phyloP scores from a whole-genome alignment of 805 yeast genomes.

The Barnettozyma sp. region DNA sequence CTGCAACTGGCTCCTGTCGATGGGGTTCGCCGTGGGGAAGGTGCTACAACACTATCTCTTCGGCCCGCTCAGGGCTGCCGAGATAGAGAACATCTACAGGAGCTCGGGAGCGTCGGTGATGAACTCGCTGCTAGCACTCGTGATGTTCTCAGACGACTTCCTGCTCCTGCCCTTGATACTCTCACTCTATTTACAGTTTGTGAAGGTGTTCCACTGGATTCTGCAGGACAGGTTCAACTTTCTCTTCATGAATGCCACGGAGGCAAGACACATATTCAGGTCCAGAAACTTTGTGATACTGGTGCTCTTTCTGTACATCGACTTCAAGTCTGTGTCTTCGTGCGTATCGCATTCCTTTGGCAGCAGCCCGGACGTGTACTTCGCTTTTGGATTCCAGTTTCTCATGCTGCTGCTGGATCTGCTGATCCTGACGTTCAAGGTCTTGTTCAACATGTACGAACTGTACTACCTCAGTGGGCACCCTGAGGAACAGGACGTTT shows the following conservation, averaged over 20 bases:
- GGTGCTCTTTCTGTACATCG: slow-evolving; percentile 39
- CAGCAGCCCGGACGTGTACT: slow-evolving; percentile 45
- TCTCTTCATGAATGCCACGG: slow-evolving; percentile 37
- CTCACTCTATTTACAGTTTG: slow-evolving; percentile 37
- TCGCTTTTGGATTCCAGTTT: slow-evolving; percentile 72
- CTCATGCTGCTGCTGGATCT: slow-evolving; percentile 54
- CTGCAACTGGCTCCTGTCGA: slow-evolving; percentile 38
- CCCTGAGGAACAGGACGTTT: slow-evolving; percentile 61
- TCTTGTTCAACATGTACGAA: slow-evolving; percentile 50
- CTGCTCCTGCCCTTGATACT: slow-evolving; percentile 37
- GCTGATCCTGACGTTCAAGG: slow-evolving; percentile 39
- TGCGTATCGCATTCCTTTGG: slow-evolving; percentile 40
- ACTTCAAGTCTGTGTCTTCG: slow-evolving; percentile 44
- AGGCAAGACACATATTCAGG: slow-evolving; percentile 26
- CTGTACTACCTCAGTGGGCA: slow-evolving; percentile 36
- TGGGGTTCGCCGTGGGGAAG: slow-evolving; percentile 36
- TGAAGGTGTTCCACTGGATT: slow-evolving; percentile 75
- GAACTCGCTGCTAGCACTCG: slow-evolving; percentile 50
- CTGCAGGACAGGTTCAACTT: slow-evolving; percentile 42
- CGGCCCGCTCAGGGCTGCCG: slow-evolving; percentile 70
- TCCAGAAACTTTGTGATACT: slow-evolving; percentile 41
- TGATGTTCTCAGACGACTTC: slow-evolving; percentile 44
- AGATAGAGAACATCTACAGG: slow-evolving; percentile 66
- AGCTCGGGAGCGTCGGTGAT: slow-evolving; percentile 59
- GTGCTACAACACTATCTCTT: slow-evolving; percentile 48